Evolutionary conservation across 2,329 filamentous ascomycete species (phyloP).

Genomic region (Akanthomyces dipterigenus): DNA sequence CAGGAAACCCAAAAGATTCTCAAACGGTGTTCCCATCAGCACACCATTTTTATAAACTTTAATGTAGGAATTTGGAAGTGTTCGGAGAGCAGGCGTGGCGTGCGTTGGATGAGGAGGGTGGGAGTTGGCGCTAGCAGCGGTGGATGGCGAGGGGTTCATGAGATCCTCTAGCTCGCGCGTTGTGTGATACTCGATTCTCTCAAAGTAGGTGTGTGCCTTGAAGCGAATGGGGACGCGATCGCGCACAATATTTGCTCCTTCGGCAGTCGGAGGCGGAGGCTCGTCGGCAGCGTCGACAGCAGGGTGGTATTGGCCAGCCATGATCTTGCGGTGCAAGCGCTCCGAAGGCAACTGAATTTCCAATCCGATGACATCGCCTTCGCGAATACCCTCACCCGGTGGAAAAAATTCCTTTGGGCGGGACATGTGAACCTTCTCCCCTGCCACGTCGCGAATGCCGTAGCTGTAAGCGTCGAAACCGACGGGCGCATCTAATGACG

Average conservation of each 20-base stretch:
- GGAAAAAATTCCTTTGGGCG: conserved; percentile 86
- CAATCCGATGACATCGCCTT: conserved; percentile 90
- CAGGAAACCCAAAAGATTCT: conserved; percentile 80
- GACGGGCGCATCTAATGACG: conserved; percentile 74
- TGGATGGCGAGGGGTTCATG: conserved; percentile 59
- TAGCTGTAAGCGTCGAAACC: conserved; percentile 93
- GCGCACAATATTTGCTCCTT: conserved; percentile 75
- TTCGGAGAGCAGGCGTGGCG: conserved; percentile 66
- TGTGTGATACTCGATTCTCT: conserved; percentile 82
- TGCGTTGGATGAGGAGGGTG: conserved; percentile 67
- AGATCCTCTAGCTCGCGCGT: conserved; percentile 83
- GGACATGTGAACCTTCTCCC: conserved; percentile 90
- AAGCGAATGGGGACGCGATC: conserved; percentile 93
- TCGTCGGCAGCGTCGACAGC: conserved; percentile 65
- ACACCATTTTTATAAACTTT: conserved; percentile 90
- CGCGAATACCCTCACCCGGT: conserved; percentile 68
- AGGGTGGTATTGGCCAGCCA: conserved; percentile 81
- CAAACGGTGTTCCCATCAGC: conserved; percentile 79
- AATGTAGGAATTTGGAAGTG: conserved; percentile 78
- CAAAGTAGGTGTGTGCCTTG: conserved; percentile 90
- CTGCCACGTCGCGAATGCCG: conserved; percentile 79
- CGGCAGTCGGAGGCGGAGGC: conserved; percentile 44
- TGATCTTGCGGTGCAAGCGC: conserved; percentile 78
- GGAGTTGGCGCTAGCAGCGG: conserved; percentile 37
- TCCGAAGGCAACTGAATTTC: conserved; percentile 88